These are phyloP conservation scores for Claviceps quebecensis DNA, from an alignment of 2,329 filamentous ascomycete species.

Conservation along the genomic window DNA sequence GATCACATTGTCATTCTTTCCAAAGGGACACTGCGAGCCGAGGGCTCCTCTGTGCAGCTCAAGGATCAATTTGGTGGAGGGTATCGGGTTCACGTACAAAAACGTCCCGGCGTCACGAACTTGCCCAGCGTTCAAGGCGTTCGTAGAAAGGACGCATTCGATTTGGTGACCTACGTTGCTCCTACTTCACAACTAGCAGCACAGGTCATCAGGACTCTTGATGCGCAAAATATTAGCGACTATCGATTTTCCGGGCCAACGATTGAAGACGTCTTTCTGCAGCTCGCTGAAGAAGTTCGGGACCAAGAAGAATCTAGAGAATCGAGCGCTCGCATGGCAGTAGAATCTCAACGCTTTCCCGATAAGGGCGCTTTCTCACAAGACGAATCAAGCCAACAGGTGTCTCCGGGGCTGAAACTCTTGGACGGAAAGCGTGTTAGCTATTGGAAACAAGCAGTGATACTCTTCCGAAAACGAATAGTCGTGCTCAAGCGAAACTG, in stretches of 20 bases:
- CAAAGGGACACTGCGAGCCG: constrained; percentile 66
- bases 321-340: constrained; percentile 9
- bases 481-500: constrained; percentile 68
- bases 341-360: constrained; percentile 11
- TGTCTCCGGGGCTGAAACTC: constrained; percentile 34
- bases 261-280: constrained; percentile 84
- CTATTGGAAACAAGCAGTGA: constrained; percentile 53
- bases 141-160: constrained; percentile 45
- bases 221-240: constrained; percentile 52
- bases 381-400: constrained; percentile 5
- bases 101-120: constrained; percentile 33
- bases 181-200: constrained; percentile 57
- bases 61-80: constrained; percentile 73
- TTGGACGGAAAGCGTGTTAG: constrained; percentile 56
- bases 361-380: constrained; percentile 13
- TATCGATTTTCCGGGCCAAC: constrained; percentile 82
- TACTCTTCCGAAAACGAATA: constrained; percentile 65
- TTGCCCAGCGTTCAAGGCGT: constrained; percentile 41
- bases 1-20: constrained; percentile 83
- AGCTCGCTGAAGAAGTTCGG: constrained; percentile 66
- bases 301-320: constrained; percentile 29
- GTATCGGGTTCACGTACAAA: constrained; percentile 66
- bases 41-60: constrained; percentile 73
- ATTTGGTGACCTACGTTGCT: constrained; percentile 60
- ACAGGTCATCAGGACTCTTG: constrained; percentile 53